phyloP scores from a whole-genome alignment of 73 alveolate genomes.

The Breviolum minutum region DNA sequence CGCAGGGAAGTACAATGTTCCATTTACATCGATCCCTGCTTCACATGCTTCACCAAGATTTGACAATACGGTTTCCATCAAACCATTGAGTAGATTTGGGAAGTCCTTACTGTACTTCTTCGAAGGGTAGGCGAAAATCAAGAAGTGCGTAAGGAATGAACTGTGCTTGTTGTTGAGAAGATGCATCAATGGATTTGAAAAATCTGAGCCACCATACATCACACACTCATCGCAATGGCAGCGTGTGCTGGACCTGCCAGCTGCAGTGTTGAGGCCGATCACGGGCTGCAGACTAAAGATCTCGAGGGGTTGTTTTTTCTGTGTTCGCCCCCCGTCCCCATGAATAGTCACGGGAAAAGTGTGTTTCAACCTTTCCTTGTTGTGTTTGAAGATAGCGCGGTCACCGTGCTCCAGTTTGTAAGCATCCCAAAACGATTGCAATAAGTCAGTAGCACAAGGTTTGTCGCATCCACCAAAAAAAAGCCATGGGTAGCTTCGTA shows the following conservation, averaged over 20 bases:
- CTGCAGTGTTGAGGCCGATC: background rate
- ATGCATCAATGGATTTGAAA: background rate
- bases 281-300: background rate
- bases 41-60: background rate
- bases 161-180: background rate
- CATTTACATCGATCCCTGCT: background rate
- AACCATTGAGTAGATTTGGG: background rate
- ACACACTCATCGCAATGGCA: background rate
- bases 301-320: constrained; percentile 62
- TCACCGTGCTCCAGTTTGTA: background rate
- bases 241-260: background rate
- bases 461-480: constrained; percentile 3
- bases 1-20: background rate
- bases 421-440: background rate
- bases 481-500: background rate
- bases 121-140: background rate
- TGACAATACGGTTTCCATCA: background rate
- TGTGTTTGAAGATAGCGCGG: background rate
- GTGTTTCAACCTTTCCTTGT: background rate
- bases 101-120: background rate
- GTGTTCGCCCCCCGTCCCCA: constrained; percentile 47
- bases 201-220: background rate
- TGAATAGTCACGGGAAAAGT: background rate
- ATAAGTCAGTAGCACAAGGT: background rate
- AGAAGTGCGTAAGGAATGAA: background rate